phyloP scores from a whole-genome alignment of 192 early-diverging fungal species.

The Entophlyctis luteolus region DNA sequence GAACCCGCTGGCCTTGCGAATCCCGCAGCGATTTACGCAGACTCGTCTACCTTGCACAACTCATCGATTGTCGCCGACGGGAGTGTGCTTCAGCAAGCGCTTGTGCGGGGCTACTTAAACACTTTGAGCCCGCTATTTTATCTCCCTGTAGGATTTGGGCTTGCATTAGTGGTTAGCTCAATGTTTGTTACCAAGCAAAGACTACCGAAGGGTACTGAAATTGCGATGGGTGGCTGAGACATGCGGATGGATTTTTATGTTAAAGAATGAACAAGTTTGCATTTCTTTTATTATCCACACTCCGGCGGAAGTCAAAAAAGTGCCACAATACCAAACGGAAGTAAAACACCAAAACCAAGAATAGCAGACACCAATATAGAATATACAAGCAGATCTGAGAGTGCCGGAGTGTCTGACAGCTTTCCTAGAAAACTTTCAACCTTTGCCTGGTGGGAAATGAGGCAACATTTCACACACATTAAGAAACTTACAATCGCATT shows the following conservation, averaged over 20 bases:
- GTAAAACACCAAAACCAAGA: neutral
- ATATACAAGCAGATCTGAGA: neutral
- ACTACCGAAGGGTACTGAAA: slow-evolving; percentile 24
- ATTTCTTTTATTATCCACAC: too few relatives aligned
- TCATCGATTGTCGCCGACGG: neutral
- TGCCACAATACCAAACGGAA: slow-evolving; percentile 4
- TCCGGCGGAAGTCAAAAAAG: too few relatives aligned
- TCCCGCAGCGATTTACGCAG: neutral
- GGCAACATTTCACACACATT: neutral
- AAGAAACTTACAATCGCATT: neutral
- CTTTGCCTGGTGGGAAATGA: neutral
- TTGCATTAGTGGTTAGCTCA: slow-evolving; percentile 3
- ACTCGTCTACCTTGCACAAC: slow-evolving; percentile 9
- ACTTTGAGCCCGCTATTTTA: slow-evolving; percentile 27
- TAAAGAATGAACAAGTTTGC: too few relatives aligned
- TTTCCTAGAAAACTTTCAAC: neutral
- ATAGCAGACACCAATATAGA: neutral
- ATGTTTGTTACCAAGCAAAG: slow-evolving; percentile 31
- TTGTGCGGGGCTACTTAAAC: slow-evolving; percentile 28
- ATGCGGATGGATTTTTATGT: neutral
- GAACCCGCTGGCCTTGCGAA: neutral
- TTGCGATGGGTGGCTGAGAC: slow-evolving; percentile 16
- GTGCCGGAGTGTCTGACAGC: neutral
- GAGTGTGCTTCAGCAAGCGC: slow-evolving; percentile 1
- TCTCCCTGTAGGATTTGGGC: slow-evolving; percentile 25